Evolutionary conservation across 2,329 filamentous ascomycete genomes (phyloP).

Genomic region (Xylariaceae sp.): DNA sequence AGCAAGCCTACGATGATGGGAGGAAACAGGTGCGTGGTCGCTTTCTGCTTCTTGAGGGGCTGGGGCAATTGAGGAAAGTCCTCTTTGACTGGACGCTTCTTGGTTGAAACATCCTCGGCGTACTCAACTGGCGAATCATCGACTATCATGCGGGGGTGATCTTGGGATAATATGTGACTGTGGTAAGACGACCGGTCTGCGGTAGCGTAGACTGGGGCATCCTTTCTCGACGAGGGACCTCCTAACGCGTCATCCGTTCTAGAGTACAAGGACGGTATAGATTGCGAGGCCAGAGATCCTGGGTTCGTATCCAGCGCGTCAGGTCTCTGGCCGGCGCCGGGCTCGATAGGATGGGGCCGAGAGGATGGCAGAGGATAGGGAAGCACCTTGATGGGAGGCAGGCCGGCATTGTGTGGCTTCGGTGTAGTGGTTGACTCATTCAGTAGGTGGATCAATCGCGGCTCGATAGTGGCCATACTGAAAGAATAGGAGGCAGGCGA

Average conservation of each 20-base stretch:
- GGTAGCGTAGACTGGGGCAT: slow-evolving; percentile 18
- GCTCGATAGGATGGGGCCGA: slow-evolving; percentile 44
- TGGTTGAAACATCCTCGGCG: slow-evolving; percentile 43
- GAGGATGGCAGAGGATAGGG: slow-evolving; percentile 42
- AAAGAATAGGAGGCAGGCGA: slow-evolving; percentile 29
- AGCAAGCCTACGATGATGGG: slow-evolving; percentile 62
- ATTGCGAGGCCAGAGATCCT: slow-evolving; percentile 27
- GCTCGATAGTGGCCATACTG: slow-evolving; percentile 63
- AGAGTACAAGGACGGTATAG: slow-evolving; percentile 27
- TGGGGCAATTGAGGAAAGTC: slow-evolving; percentile 60
- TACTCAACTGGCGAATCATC: slow-evolving; percentile 38
- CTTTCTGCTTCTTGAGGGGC: slow-evolving; percentile 60
- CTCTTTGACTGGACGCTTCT: slow-evolving; percentile 56
- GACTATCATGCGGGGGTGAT: slow-evolving; percentile 41
- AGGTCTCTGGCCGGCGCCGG: slow-evolving; percentile 40
- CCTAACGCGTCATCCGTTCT: slow-evolving; percentile 26
- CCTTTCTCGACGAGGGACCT: slow-evolving; percentile 23
- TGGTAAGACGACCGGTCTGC: slow-evolving; percentile 24
- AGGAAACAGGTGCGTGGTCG: slow-evolving; percentile 48
- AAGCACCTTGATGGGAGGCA: slow-evolving; percentile 49
- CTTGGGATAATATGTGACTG: slow-evolving; percentile 37
- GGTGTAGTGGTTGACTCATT: slow-evolving; percentile 51
- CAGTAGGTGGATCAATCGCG: slow-evolving; percentile 59
- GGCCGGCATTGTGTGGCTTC: slow-evolving; percentile 43
- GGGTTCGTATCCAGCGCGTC: slow-evolving; percentile 34